phyloP scores from a whole-genome alignment of 202 grass and related monocot species.

The Musa balbisiana region DNA sequence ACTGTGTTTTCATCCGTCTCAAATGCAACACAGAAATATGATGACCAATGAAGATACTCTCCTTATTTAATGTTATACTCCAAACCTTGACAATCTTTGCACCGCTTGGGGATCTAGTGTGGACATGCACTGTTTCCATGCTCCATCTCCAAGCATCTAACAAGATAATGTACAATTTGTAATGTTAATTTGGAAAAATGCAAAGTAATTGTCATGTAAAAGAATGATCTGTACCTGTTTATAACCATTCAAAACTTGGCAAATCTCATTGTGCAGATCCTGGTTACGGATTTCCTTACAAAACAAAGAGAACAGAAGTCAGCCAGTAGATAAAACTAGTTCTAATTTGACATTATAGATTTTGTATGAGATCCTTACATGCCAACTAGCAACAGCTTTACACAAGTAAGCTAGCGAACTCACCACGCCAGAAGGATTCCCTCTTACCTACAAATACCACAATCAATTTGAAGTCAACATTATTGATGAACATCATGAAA shows the following conservation, averaged over 20 bases:
- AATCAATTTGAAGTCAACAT: not conserved
- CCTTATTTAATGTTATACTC: constrained; percentile 29
- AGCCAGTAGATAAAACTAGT: constrained; percentile 10
- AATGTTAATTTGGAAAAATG: not conserved
- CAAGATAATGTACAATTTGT: not conserved
- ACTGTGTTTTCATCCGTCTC: constrained; percentile 14
- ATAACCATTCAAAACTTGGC: constrained; percentile 84
- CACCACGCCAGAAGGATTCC: constrained; percentile 58
- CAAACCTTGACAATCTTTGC: constrained; percentile 68
- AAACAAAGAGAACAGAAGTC: constrained; percentile 6
- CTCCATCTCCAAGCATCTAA: constrained; percentile 61
- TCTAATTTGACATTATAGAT: not conserved
- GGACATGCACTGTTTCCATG: constrained; percentile 90
- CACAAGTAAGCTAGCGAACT: constrained; percentile 69
- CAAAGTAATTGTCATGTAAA: not conserved
- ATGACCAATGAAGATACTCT: constrained; percentile 18
- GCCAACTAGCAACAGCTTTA: constrained; percentile 92
- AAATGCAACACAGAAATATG: constrained; percentile 15
- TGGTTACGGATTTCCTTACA: constrained; percentile 86
- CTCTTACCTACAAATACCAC: constrained; percentile 53
- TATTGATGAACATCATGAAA: not conserved
- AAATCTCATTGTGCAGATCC: constrained; percentile 69
- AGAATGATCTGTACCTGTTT: constrained; percentile 61
- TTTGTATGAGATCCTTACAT: constrained; percentile 35
- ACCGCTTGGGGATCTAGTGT: constrained; percentile 57